Evolutionary conservation across 805 yeast species (phyloP).

Genomic region (Zygoascus flipseniorum): DNA sequence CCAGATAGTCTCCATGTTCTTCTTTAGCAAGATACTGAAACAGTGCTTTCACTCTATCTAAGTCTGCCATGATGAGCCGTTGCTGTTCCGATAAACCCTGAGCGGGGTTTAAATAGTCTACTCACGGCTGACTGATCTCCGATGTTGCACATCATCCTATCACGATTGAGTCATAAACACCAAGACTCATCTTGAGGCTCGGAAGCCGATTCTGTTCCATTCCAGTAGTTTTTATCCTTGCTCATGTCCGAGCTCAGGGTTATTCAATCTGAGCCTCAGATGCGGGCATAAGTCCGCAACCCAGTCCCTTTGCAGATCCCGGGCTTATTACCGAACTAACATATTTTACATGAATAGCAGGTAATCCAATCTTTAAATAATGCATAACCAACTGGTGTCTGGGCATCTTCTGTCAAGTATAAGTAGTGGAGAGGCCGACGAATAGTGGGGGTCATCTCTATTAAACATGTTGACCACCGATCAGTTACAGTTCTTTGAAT

Average conservation of each 20-base stretch:
- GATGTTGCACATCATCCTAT: background rate
- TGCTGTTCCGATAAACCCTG: background rate
- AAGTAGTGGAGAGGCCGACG: no score
- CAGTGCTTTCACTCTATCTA: constrained; percentile 5
- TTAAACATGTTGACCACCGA: background rate
- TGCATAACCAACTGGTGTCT: no score
- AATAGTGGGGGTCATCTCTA: background rate
- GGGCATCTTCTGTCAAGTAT: no score
- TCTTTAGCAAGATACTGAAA: constrained; percentile 6
- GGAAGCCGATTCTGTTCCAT: background rate
- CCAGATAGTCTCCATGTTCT: constrained; percentile 11
- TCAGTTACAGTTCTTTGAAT: constrained; percentile 5
- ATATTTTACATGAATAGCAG: no score
- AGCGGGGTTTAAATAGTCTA: background rate
- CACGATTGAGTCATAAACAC: background rate
- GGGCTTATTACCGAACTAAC: no score
- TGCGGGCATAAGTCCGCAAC: background rate
- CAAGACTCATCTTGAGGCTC: background rate
- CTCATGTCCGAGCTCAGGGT: background rate
- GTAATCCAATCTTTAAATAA: no score
- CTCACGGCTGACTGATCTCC: background rate
- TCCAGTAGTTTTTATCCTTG: background rate
- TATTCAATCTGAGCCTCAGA: background rate
- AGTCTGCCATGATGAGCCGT: background rate
- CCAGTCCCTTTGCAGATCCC: no score